Base-by-base conservation (phyloP, 1,284 basidiomycete species). In the Apiotrichum montevideense region DNA sequence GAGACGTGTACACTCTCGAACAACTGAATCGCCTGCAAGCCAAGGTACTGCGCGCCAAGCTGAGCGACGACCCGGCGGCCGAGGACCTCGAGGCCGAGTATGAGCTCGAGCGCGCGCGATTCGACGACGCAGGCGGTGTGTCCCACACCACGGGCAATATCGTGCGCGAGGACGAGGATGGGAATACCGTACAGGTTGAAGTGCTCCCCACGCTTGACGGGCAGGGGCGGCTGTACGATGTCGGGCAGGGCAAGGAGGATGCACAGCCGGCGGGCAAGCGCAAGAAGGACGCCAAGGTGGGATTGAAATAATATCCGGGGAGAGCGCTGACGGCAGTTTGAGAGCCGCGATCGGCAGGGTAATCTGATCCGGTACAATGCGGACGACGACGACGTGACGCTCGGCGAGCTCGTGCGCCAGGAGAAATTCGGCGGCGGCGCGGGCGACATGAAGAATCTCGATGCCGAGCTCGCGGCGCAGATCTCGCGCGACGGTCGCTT, bases 21-120 rank as follows among this genome's bases (percentile, higher is more conserved):
- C 88, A 87, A 39, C 80, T 98, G 44, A 98, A 98, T 77, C 88
- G 87, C 68, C 78, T 98, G 1, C 94, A 98, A 75, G 96, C 95
- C 6, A 87, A 87, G 64, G 92, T 96, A 1, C 78, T 98, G 14
- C 85, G 91, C 15, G 93, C 95, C 8, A 95, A 90, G 73, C 80
- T 98, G 33, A 88, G 88, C 81, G 77, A 79, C 46, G 80, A 84
- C 13, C 81, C 87, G 0, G 82, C 91, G 66, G 87, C 88, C 5
- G 82, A 82, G 35, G 79, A 80, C 34, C 78, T 98, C 45, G 89
- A 96, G 73, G 80, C 81, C 56, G 85, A 95, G 74, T 97, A 95
- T 63, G 90, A 98, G 55, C 77, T 75, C 21, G 81, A 81, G 68
- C 65, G 84, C 35, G 77, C 77, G 9, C 81, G 79, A 44, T 81